Evolutionary conservation across 2,329 filamentous ascomycete genomes (phyloP).

Genomic region (Pseudogymnoascus destructans): DNA sequence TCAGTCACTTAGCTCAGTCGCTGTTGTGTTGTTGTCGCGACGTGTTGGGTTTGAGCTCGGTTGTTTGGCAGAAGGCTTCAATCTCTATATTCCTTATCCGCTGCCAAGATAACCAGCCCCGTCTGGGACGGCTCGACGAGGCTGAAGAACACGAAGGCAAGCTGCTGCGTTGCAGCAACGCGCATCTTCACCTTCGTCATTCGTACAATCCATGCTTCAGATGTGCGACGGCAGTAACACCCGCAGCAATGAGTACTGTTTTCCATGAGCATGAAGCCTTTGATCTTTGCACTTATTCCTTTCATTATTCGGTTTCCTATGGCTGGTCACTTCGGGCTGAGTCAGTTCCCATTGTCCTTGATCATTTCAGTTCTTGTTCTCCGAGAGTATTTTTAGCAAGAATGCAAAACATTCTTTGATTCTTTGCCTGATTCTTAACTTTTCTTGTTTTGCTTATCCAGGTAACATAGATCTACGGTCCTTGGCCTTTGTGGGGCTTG

Average conservation of each 20-base stretch:
- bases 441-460: neutral
- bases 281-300: neutral
- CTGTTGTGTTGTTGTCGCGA: neutral
- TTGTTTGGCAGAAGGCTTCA: neutral
- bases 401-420: neutral
- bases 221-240: neutral
- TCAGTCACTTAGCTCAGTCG: neutral
- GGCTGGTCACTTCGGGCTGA: neutral
- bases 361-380: neutral
- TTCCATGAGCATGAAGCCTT: neutral
- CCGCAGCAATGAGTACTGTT: neutral
- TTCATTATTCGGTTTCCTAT: neutral
- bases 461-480: neutral
- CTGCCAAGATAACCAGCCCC: neutral
- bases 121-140: neutral
- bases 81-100: neutral
- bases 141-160: neutral
- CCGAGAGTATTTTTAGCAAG: neutral
- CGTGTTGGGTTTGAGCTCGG: neutral
- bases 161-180: neutral
- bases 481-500: neutral
- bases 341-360: neutral
- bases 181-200: neutral
- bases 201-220: neutral
- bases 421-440: neutral